These are phyloP conservation scores for Zychaea mexicana DNA, from an alignment of 371 early-diverging fungal species.

Conservation along the genomic window DNA sequence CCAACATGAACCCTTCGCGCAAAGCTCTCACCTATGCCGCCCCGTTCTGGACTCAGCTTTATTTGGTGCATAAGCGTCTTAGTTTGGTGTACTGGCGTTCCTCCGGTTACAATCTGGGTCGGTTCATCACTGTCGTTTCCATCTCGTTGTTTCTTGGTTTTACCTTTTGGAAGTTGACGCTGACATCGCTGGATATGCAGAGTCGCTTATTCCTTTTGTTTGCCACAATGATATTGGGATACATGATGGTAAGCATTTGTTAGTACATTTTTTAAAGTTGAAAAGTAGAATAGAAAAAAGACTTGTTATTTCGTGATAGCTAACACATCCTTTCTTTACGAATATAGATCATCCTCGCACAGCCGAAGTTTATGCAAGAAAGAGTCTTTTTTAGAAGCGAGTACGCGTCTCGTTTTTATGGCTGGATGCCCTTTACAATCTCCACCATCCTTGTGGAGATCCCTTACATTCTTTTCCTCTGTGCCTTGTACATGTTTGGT, in stretches of 20 bases:
- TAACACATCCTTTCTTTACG: not conserved
- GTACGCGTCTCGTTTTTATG: conserved; percentile 65
- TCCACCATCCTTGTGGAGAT: conserved; percentile 55
- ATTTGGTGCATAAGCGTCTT: conserved; percentile 53
- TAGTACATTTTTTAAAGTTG: too few species aligned
- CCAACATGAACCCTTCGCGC: conserved; percentile 17
- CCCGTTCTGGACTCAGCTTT: conserved; percentile 34
- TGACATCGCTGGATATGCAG: conserved; percentile 55
- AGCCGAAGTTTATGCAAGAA: conserved; percentile 68
- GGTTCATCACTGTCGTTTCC: conserved; percentile 42
- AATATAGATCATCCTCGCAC: conserved; percentile 56
- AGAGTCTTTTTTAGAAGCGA: conserved; percentile 68
- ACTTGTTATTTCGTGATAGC: too few species aligned
- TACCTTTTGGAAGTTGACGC: conserved; percentile 58
- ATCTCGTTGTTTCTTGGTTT: conserved; percentile 53
- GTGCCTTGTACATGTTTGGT: conserved; percentile 52
- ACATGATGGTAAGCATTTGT: conserved; percentile 12
- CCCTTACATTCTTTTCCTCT: conserved; percentile 52
- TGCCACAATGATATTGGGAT: conserved; percentile 58
- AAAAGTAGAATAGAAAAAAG: too few species aligned
- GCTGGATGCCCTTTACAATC: conserved; percentile 59
- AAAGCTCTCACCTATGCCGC: conserved; percentile 29
- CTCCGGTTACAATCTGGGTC: conserved; percentile 61
- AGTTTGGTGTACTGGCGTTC: conserved; percentile 57
- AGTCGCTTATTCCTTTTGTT: conserved; percentile 70